phyloP scores from a whole-genome alignment of 768 basidiomycete genomes.

The Rhizopogon vesiculosus region DNA sequence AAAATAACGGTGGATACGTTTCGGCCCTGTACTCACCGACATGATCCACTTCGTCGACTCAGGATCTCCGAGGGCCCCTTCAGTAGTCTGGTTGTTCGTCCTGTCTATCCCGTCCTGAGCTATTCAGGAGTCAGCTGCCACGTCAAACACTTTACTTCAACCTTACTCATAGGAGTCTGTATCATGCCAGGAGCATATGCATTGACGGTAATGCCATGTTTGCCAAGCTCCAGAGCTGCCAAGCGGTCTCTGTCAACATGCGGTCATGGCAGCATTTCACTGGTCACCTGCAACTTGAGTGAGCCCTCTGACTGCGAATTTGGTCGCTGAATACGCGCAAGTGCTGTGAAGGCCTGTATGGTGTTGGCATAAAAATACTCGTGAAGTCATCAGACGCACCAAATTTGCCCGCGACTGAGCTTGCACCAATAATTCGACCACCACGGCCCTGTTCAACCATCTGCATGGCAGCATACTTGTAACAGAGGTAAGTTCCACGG shows the following conservation, averaged over 20 bases:
- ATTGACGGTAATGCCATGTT: conserved; percentile 20
- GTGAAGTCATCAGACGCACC: background rate
- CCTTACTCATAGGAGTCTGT: conserved; percentile 7
- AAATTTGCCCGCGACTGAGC: background rate
- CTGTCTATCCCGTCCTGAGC: background rate
- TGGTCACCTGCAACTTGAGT: conserved; percentile 22
- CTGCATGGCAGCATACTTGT: conserved; percentile 14
- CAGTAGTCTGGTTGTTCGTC: background rate
- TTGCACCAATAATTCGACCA: conserved; percentile 10
- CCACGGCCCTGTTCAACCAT: conserved; percentile 18
- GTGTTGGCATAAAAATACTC: conserved; percentile 5
- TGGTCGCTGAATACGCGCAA: conserved; percentile 26
- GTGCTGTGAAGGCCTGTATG: conserved; percentile 7
- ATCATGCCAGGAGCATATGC: conserved; percentile 14
- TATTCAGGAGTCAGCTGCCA: background rate
- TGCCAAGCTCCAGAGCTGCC: conserved; percentile 6
- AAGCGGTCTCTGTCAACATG: conserved; percentile 11
- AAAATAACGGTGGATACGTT: background rate
- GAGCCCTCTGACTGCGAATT: conserved; percentile 34
- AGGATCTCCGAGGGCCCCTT: too few relatives aligned
- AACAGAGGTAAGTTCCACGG: conserved; percentile 19
- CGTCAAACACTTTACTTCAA: background rate
- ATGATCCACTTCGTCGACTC: background rate
- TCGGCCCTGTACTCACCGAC: background rate
- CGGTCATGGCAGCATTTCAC: conserved; percentile 15